Percentiles rank a stretch among this genome's conserved stretches.
phyloP scores from a whole-genome alignment of 352 stramenopile species.

The Phytophthora vignae region DNA sequence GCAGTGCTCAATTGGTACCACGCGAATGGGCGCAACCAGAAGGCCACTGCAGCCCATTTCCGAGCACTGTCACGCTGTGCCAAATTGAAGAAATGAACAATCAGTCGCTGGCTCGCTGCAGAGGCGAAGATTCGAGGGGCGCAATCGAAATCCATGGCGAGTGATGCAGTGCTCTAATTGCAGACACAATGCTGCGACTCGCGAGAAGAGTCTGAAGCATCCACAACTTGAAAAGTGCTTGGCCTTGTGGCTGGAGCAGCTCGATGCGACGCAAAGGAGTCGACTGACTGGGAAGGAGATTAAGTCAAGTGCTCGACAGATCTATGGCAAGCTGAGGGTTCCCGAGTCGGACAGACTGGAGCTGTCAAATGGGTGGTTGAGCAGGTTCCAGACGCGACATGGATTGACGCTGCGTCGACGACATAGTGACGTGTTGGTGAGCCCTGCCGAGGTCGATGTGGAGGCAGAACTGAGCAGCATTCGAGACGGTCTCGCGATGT shows the following conservation, averaged over 20 bases:
- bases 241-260: conserved; percentile 25
- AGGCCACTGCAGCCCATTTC: conserved; percentile 19
- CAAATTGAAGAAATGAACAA: conserved; percentile 32
- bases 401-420: conserved; percentile 23
- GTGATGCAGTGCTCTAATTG: not conserved
- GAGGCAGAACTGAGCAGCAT: conserved; percentile 23
- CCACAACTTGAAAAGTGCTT: conserved; percentile 33
- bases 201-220: conserved; percentile 25
- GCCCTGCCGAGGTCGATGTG: not conserved
- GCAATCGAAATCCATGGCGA: not conserved
- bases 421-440: not conserved
- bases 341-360: conserved; percentile 24
- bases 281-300: conserved; percentile 28
- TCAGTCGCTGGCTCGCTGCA: conserved; percentile 29
- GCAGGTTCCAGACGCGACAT: conserved; percentile 21
- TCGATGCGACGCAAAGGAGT: conserved; percentile 5
- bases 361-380: conserved; percentile 38
- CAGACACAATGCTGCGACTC: not conserved
- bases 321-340: conserved; percentile 30
- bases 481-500: conserved; percentile 4
- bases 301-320: conserved; percentile 26
- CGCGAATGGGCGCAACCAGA: conserved; percentile 23
- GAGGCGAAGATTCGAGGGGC: conserved; percentile 27
- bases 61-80: conserved; percentile 8
- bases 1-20: conserved; percentile 23